These are phyloP conservation scores for Scopulariopsis brevicaulis DNA, from an alignment of 2,329 filamentous ascomycete genomes.

Conservation along the genomic window DNA sequence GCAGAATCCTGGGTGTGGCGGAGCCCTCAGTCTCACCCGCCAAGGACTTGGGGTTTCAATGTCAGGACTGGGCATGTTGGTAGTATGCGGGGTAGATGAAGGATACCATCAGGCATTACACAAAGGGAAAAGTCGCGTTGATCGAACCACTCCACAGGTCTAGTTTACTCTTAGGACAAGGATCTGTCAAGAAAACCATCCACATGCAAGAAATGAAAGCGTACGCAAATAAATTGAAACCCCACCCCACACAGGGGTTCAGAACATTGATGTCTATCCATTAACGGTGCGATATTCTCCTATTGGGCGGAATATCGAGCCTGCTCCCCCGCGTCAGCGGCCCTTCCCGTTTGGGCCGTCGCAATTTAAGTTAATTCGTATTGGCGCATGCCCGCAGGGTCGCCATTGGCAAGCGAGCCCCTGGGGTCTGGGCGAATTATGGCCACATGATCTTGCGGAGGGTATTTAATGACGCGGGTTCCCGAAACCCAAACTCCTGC, in stretches of 20 bases:
- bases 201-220: no score
- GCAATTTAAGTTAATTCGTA: neutral
- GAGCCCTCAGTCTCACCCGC: neutral
- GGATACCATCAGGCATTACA: neutral
- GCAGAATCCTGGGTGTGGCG: neutral
- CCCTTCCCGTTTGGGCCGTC: neutral
- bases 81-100: no score
- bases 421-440: neutral
- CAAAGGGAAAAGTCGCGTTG: neutral
- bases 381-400: neutral
- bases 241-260: neutral
- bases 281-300: neutral
- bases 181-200: no score
- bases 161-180: no score
- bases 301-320: neutral
- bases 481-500: neutral
- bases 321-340: neutral
- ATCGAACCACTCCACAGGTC: neutral
- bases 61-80: neutral
- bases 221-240: no score
- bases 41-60: neutral
- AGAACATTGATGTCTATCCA: neutral
- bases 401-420: neutral
- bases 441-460: neutral
- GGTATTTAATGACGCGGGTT: neutral